phyloP scores from a whole-genome alignment of 495 filamentous ascomycete genomes.

The Stereocaulon alpinum region DNA sequence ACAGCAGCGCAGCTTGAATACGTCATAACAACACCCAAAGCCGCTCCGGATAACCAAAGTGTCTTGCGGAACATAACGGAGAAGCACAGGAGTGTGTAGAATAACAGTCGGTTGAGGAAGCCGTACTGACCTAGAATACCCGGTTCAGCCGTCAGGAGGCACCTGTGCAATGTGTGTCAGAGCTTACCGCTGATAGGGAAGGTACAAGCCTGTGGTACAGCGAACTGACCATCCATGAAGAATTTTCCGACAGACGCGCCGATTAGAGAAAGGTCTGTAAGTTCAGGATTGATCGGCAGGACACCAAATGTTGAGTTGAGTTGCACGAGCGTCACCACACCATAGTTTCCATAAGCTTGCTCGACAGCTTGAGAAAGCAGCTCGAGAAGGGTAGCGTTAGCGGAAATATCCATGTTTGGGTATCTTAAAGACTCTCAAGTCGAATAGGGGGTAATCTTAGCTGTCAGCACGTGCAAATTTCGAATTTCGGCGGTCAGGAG shows the following conservation, averaged over 20 bases:
- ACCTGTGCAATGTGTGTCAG: neutral
- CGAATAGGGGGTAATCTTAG: too few species aligned
- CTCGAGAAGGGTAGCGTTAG: neutral
- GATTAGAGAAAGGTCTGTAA: neutral
- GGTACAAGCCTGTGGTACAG: neutral
- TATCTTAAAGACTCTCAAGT: too few species aligned
- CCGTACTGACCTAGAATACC: slow-evolving; percentile 1
- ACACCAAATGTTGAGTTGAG: neutral
- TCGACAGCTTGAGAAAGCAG: neutral
- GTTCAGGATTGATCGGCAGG: neutral
- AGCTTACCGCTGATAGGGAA: neutral
- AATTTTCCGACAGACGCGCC: neutral
- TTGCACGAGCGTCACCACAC: neutral
- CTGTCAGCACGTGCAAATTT: too few species aligned
- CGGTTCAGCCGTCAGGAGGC: neutral
- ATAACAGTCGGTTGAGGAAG: slow-evolving; percentile 6
- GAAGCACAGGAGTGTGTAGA: neutral
- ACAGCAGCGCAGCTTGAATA: neutral
- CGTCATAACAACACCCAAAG: neutral
- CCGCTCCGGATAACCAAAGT: neutral
- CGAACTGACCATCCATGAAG: neutral
- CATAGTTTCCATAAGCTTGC: neutral
- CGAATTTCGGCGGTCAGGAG: too few species aligned
- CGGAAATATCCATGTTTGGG: neutral
- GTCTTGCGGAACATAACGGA: neutral